Evolutionary conservation across 257 asterid genomes (phyloP).

Genomic region (Solanum peruvianum): DNA sequence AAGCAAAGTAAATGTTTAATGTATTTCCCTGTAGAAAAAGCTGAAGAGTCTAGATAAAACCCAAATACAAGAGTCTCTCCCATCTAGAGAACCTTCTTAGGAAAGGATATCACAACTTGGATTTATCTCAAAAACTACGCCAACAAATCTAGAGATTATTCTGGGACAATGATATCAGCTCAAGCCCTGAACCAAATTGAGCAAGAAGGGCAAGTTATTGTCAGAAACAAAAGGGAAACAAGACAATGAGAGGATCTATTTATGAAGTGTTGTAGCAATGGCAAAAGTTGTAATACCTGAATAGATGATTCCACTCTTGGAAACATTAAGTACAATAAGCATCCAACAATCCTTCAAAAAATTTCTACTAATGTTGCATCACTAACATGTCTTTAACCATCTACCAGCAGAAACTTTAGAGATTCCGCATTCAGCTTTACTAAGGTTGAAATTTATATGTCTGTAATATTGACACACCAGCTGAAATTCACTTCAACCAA

Average conservation of each 20-base stretch:
- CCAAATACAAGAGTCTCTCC: not conserved
- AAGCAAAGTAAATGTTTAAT: not conserved
- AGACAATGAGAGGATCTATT: constrained; percentile 47
- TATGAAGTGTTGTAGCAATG: constrained; percentile 26
- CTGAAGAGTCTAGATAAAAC: not conserved
- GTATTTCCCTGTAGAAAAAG: not conserved
- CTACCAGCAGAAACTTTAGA: constrained; percentile 37
- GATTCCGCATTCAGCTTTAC: constrained; percentile 46
- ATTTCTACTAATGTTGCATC: constrained; percentile 44
- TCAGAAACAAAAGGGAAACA: constrained; percentile 47
- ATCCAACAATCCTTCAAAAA: constrained; percentile 38
- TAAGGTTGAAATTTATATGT: constrained; percentile 33
- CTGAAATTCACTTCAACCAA: constrained; percentile 47
- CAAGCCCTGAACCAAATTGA: constrained; percentile 47
- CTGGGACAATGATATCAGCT: constrained; percentile 52
- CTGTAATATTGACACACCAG: constrained; percentile 50
- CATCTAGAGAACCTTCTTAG: not conserved
- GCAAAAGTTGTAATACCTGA: constrained; percentile 48
- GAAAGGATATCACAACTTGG: constrained; percentile 71
- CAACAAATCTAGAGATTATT: constrained; percentile 26
- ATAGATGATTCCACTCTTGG: constrained; percentile 44
- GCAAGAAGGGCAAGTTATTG: constrained; percentile 40
- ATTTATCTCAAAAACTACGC: constrained; percentile 29
- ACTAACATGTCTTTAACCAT: constrained; percentile 42
- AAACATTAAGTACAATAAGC: constrained; percentile 51